Evolutionary conservation across 495 filamentous ascomycete genomes (phyloP).

Genomic region (Trichocladium uniseriatum): DNA sequence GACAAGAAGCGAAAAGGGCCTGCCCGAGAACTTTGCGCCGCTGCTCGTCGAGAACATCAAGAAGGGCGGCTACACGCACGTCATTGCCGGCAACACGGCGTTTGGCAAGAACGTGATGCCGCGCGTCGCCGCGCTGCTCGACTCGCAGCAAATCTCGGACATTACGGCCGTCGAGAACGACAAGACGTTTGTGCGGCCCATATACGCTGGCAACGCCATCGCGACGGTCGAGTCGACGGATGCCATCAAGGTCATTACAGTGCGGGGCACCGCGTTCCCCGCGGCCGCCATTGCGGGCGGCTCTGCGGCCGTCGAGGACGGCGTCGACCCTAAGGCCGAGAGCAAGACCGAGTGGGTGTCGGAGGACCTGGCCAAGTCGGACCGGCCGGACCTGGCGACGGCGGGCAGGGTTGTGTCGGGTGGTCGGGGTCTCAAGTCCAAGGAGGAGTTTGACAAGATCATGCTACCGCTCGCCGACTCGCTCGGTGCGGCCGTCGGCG

Average conservation of each 20-base stretch:
- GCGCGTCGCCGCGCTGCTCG: conserved; percentile 88
- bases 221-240: conserved; percentile 92
- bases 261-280: conserved; percentile 84
- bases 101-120: conserved; percentile 95
- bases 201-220: conserved; percentile 96
- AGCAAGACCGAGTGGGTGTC: conserved; percentile 78
- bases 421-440: conserved; percentile 89
- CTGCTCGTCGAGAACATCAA: conserved; percentile 92
- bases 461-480: conserved; percentile 88
- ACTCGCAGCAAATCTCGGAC: conserved; percentile 88
- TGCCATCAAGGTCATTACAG: conserved; percentile 76
- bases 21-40: conserved; percentile 92
- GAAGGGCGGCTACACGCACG: conserved; percentile 82
- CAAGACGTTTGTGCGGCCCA: conserved; percentile 92
- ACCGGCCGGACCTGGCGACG: conserved; percentile 89
- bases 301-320: conserved; percentile 52
- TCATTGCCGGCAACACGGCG: conserved; percentile 82
- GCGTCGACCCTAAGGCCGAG: conserved; percentile 63
- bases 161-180: conserved; percentile 79
- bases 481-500: conserved; percentile 86
- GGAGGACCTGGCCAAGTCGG: conserved; percentile 84
- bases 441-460: conserved; percentile 88
- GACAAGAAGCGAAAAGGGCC: too few species aligned
- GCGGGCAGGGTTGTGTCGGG: conserved; percentile 86
- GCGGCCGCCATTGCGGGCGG: conserved; percentile 45